Evolutionary conservation across 495 filamentous ascomycete species (phyloP), one percentile per base, ranked within the genome.

Genomic region (Jackrogersella minutella): DNA sequence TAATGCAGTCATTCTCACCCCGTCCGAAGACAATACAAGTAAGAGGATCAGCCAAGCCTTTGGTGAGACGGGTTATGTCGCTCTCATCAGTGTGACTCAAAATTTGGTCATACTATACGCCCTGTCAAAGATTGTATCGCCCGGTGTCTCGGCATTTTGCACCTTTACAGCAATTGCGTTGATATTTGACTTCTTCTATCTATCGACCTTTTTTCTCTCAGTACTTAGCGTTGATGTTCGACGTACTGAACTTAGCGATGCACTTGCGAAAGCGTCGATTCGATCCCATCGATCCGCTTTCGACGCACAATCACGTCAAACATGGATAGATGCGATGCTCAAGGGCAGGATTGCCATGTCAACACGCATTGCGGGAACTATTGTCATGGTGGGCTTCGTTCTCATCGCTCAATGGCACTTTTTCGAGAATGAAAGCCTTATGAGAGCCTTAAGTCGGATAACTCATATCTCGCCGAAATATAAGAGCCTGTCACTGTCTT

Each of bases 191-290:
- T 90, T 87, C 67, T 81, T 90, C 51, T 90, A 87, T 66, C 80
- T 91, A 31, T 76, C 90, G 13, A 91, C 88, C 3, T 91, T 90
- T 75, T 90, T 92, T 69, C 79, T 90, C 14, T 82, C 88, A 4
- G 88, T 92, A 34, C 79, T 92, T 17, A 91, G 88, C 66, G 86
- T 92, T 55, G 90, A 92, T 59, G 86, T 92, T 17, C 84, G 85
- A 3, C 83, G 90, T 62, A 82, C 87, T 47, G 90, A 91, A 77
- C 80, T 92, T 0, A 77, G 76, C 26, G 80, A 82, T 51, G 74
- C 76, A 19, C 69, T 84, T 14, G 81, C 80, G 17, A 84, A 79
- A 58, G 76, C 76, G 5, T 78, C 79, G 0, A 64, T 77, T 11
- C 75, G 70, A n/a, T 62, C 71, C 17, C 70, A 67, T 26, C 78